Conservation (phyloP, 2,329 filamentous ascomycete genomes). For the Didymosphaeria variabile region DNA sequence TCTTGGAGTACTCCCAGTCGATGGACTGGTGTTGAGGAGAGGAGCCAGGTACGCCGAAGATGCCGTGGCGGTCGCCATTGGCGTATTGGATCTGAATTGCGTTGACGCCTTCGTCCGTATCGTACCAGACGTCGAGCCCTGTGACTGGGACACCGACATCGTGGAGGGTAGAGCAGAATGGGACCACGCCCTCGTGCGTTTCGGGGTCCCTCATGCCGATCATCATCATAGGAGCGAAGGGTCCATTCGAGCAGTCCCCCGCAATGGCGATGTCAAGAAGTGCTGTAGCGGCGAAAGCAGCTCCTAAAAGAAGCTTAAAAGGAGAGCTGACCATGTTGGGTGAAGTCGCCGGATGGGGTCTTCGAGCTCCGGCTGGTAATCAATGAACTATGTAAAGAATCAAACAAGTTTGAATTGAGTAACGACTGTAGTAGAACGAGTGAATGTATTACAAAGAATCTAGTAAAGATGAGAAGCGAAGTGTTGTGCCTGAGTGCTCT, state of each 20-base stretch:
- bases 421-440: neutral
- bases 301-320: neutral
- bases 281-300: neutral
- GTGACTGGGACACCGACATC: conserved; percentile 1
- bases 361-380: neutral
- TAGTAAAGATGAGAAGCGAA: neutral
- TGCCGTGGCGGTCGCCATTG: neutral
- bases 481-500: neutral
- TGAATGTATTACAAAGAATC: neutral
- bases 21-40: neutral
- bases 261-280: neutral
- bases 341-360: neutral
- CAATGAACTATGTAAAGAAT: neutral
- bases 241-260: neutral
- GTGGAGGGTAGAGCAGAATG: neutral
- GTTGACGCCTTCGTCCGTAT: neutral
- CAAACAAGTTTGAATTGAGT: neutral
- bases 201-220: neutral
- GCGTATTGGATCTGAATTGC: conserved; percentile 3
- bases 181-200: neutral
- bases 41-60: neutral
- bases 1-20: conserved; percentile 5
- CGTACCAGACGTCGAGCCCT: conserved; percentile 6
- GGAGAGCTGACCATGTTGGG: neutral
- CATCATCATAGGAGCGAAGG: neutral